Evolutionary conservation across 2,329 filamentous ascomycete species (phyloP), one percentile per base, ranked within the genome.

Genomic region (Trichothecium sympodiale): DNA sequence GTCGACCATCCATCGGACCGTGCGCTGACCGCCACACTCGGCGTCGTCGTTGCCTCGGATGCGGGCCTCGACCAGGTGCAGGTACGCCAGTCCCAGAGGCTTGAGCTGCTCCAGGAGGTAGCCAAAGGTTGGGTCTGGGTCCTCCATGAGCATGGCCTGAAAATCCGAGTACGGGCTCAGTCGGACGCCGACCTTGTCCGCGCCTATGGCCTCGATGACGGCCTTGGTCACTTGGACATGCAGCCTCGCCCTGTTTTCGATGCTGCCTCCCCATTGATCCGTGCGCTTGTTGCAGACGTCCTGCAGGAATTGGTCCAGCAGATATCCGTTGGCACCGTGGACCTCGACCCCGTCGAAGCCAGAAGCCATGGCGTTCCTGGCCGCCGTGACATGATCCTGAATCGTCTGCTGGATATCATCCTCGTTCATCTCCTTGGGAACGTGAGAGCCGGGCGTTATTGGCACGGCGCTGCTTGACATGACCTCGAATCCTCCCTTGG

Each of bases 361-460:
- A 23, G 66, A 64, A 15, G 74, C 51, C 2, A 83, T 53, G 1
- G 80, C 67, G 20, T 71, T 62, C 42, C 65, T 62, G 2, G 66
- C 61, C 2, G 68, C 65, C 0, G 60, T 64, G 1, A 65, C 69
- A 54, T 68, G 84, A 1, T 73, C 73, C 2, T 51, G 50, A 55
- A 83, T 80, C 41, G 75, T 62, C 5, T 65, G 54, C 41, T 71
- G 59, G 38, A 86, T 86, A 17, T 84, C 79, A 3, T 67, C 57
- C 35, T 71, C 61, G 0, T 69, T 77, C 71, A 87, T 72, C 17
- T 67, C 77, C 36, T 70, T 71, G 2, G 80, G 80, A 4, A 68
- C 68, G 17, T 14, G n/a, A 8, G 26, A 15, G 31, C 14, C 43
- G 63, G 14, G 14, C 9, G 12, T 5, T 7, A 38, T 17, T 14